A percentile compares a stretch with the other conserved stretches of the same genome.
phyloP scores from a whole-genome alignment of 345 rosid species.

The Carallia pectinifolia region DNA sequence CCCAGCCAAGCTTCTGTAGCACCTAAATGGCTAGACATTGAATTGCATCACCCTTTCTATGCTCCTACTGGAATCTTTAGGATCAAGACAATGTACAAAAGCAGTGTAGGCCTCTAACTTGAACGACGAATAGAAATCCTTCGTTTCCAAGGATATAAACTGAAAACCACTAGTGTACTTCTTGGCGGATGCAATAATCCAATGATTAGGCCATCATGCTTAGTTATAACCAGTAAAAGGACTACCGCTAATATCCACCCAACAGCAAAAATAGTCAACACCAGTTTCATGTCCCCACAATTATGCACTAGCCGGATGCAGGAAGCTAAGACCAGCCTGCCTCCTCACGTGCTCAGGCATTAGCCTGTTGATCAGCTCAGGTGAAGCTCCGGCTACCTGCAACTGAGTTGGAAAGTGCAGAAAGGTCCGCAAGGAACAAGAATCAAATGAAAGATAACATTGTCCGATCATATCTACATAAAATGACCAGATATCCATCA shows the following conservation, averaged over 20 bases:
- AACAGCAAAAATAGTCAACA: not conserved
- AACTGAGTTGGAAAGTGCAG: not conserved
- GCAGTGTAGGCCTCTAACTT: too few relatives aligned
- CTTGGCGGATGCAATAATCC: too few relatives aligned
- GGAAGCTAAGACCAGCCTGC: conserved; percentile 38
- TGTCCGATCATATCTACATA: not conserved
- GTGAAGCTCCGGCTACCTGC: conserved; percentile 66
- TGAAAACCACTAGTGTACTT: not conserved
- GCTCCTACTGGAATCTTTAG: not conserved
- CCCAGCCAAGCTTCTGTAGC: not conserved
- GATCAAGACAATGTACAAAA: not conserved
- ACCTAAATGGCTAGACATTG: not conserved
- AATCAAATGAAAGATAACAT: not conserved
- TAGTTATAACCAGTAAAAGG: not conserved
- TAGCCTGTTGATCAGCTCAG: conserved; percentile 62
- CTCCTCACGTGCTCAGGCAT: conserved; percentile 68
- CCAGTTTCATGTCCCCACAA: not conserved
- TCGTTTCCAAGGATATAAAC: too few relatives aligned
- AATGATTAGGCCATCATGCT: not conserved
- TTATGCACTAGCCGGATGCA: conserved; percentile 39
- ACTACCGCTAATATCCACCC: not conserved
- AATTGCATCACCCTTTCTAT: not conserved
- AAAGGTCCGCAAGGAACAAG: not conserved
- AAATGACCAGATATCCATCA: not conserved
- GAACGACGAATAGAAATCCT: too few relatives aligned